Conservation (phyloP, 129 eudicot genomes). For the sunflower (Helianthus annuus) region DNA sequence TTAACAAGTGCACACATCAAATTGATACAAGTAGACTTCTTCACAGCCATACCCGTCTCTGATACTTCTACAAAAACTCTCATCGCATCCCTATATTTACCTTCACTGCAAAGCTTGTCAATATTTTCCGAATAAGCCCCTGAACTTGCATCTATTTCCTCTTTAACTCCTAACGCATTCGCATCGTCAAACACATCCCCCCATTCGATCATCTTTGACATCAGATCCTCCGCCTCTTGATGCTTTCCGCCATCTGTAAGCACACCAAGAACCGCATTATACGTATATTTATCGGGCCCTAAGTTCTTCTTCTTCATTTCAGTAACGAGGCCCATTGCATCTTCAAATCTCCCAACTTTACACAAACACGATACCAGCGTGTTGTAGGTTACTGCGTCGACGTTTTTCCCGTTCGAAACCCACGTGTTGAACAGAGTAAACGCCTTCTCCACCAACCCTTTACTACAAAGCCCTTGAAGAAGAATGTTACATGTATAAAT, state of each 20-base stretch:
- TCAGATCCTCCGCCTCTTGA: slow-evolving; percentile 56
- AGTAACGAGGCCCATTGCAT: slow-evolving; percentile 55
- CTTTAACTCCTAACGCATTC: slow-evolving; percentile 29
- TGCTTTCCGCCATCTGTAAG: slow-evolving; percentile 55
- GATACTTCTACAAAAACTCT: slow-evolving; percentile 51
- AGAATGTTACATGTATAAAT: slow-evolving; percentile 74
- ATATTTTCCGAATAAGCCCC: slow-evolving; percentile 55
- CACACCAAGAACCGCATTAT: slow-evolving; percentile 54
- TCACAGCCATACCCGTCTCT: slow-evolving; percentile 50
- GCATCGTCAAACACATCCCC: slow-evolving; percentile 30
- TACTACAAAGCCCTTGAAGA: slow-evolving; percentile 76
- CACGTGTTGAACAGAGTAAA: slow-evolving; percentile 65
- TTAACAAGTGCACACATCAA: slow-evolving; percentile 75
- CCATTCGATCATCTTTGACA: slow-evolving; percentile 48
- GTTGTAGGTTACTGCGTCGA: slow-evolving; percentile 78
- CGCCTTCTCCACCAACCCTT: slow-evolving; percentile 81
- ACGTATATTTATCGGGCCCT: slow-evolving; percentile 72
- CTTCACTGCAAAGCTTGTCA: slow-evolving; percentile 59
- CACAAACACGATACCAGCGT: slow-evolving; percentile 74
- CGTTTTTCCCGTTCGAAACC: slow-evolving; percentile 56
- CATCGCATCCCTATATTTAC: slow-evolving; percentile 82
- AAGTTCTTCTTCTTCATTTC: slow-evolving; percentile 73
- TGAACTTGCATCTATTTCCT: slow-evolving; percentile 41
- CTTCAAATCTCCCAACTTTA: slow-evolving; percentile 68
- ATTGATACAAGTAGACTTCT: slow-evolving; percentile 60